Base-by-base conservation (phyloP, 257 asterid genomes). In the Forsythia suspensa region DNA sequence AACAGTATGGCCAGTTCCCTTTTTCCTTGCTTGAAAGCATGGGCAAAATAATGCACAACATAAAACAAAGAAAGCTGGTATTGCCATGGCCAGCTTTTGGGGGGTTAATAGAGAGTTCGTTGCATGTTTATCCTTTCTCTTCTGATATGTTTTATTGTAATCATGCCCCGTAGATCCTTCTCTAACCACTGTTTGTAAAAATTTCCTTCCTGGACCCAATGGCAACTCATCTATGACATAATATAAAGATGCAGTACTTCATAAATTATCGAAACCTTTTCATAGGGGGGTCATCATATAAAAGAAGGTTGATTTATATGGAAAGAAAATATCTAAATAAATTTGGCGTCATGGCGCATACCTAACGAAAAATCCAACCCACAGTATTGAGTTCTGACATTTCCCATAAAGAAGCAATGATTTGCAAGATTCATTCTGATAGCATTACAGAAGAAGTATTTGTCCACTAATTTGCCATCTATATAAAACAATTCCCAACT, bases 11-110 rank as follows among this genome's bases (percentile, higher is more conserved):
- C 76, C 86, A 39, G 84, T 75, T 73, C 87, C 92, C 74, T 82
- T 91, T 83, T 88, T 92, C 86, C 86, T 91, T 37, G 97, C 83
- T 44, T 90, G 96, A 83, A 85, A 92, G 87, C 99, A 96, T 8
- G 99, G 97, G 81, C 99, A 96, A 52, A 92, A 7, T 67, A 94
- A 66, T 20, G 86, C 86, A 67, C 99, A 94, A 61, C 97, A 92
- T 6, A 92, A 79, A 44, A 94, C 81, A 55, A 94, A 82, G 89
- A 91, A 79, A 75, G 86, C 96, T 4, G 98, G 95, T 13, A 83
- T 82, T 15, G 94, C 97, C 88, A 96, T 80, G 77, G 90, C 91
- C 76, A 90, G 71, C 80, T 77, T 80, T 81, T 85, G 84, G 46
- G 97, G 87, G 73, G 83, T 87, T 51, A 87, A 73, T 16, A 80